Percentiles rank a stretch among this genome's conserved stretches.
phyloP scores from a whole-genome alignment of 768 basidiomycete genomes.

The Tephrocybe sp. region DNA sequence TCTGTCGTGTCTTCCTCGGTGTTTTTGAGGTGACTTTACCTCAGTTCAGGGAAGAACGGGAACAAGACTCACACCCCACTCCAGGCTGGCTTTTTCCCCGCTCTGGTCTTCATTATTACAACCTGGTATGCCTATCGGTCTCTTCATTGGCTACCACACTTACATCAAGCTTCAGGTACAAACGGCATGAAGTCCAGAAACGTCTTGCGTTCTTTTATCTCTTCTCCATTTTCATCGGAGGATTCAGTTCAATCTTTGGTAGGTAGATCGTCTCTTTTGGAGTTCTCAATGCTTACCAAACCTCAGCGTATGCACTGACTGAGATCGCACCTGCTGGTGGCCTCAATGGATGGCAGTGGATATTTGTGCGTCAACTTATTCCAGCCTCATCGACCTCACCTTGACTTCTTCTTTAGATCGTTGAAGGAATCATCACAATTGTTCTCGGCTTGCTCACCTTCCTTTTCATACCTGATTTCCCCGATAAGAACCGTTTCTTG shows the following conservation, averaged over 20 bases:
- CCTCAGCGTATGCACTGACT: conserved; percentile 16
- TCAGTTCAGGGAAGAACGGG: neutral
- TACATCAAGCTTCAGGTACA: conserved; percentile 25
- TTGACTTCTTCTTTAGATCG: conserved; percentile 16
- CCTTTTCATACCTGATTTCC: conserved; percentile 25
- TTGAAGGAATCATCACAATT: conserved; percentile 27
- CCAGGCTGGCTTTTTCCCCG: conserved; percentile 43
- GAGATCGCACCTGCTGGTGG: conserved; percentile 14
- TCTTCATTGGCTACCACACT: neutral
- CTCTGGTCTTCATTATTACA: conserved; percentile 38
- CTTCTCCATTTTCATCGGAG: conserved; percentile 29
- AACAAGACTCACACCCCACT: neutral
- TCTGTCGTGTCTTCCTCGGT: conserved; percentile 41
- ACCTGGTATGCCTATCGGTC: conserved; percentile 28
- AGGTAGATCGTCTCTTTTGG: neutral
- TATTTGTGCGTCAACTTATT: conserved; percentile 20
- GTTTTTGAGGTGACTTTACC: conserved; percentile 35
- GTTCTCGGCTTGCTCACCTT: conserved; percentile 21
- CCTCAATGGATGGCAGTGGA: conserved; percentile 28
- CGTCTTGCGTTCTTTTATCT: conserved; percentile 33
- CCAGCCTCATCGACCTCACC: neutral
- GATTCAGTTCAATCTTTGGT: conserved; percentile 28
- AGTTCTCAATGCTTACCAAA: neutral
- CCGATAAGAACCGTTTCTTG: conserved; percentile 31
- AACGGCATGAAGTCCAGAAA: conserved; percentile 43